Conservation (phyloP, 2,329 filamentous ascomycete genomes). For the Fusarium caatingaense region DNA sequence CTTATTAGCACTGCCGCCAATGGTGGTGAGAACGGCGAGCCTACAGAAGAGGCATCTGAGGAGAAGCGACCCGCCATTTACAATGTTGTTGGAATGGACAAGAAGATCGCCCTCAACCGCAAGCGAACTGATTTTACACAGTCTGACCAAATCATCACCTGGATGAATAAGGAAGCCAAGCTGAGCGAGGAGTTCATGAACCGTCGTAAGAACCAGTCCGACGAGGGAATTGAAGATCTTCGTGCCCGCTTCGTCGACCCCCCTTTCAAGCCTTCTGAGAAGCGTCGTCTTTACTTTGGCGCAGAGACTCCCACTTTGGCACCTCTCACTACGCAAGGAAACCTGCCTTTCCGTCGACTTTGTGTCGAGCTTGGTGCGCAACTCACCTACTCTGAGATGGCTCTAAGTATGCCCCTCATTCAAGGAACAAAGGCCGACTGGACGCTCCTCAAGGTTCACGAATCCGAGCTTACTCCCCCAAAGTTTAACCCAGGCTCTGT, state of each 20-base stretch:
- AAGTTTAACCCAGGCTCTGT: slow-evolving; percentile 66
- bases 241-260: slow-evolving; percentile 86
- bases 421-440: slow-evolving; percentile 93
- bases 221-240: slow-evolving; percentile 70
- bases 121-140: slow-evolving; percentile 77
- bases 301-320: slow-evolving; percentile 93
- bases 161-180: slow-evolving; percentile 74
- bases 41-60: slow-evolving; percentile 56
- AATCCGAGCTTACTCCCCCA: slow-evolving; percentile 81
- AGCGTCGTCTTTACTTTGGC: slow-evolving; percentile 92
- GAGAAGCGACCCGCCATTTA: slow-evolving; percentile 73
- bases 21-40: slow-evolving; percentile 44
- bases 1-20: slow-evolving; percentile 60
- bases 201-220: slow-evolving; percentile 56
- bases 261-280: slow-evolving; percentile 91
- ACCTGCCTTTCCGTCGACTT: slow-evolving; percentile 91
- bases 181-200: slow-evolving; percentile 55
- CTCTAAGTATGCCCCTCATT: slow-evolving; percentile 87
- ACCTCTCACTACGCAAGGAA: slow-evolving; percentile 95
- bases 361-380: slow-evolving; percentile 91
- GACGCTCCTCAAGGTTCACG: slow-evolving; percentile 93
- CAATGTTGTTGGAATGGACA: slow-evolving; percentile 76
- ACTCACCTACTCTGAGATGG: slow-evolving; percentile 98
- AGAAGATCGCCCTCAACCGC: slow-evolving; percentile 80
- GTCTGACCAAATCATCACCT: slow-evolving; percentile 80